phyloP scores from a whole-genome alignment of 352 stramenopile genomes.

The Saprolegnia parasitica region DNA sequence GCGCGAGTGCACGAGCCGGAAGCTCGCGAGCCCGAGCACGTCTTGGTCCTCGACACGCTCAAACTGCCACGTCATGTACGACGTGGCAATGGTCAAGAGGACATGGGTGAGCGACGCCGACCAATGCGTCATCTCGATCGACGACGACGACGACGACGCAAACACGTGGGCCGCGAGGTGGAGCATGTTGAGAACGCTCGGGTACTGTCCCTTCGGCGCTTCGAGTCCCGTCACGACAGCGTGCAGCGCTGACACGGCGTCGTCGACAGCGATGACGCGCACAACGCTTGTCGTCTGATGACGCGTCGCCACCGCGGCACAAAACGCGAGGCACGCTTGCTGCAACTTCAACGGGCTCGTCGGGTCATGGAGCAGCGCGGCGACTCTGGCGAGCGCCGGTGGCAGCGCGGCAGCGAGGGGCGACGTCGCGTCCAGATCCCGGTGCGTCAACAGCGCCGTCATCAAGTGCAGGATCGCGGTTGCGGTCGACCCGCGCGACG shows the following conservation, averaged over 20 bases:
- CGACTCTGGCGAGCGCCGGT: background rate
- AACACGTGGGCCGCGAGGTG: background rate
- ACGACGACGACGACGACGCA: background rate
- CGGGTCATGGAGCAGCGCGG: background rate
- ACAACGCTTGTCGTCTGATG: background rate
- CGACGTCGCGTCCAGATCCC: background rate
- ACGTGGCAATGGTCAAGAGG: background rate
- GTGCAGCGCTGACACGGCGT: background rate
- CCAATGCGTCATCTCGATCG: background rate
- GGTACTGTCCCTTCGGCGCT: background rate
- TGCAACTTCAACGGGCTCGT: background rate
- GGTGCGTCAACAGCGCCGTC: background rate
- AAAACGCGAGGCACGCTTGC: constrained; percentile 5
- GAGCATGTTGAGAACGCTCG: constrained; percentile 9
- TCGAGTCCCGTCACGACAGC: background rate
- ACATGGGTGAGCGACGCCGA: background rate
- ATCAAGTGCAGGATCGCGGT: background rate
- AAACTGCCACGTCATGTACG: background rate
- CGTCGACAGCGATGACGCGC: background rate
- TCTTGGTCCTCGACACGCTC: background rate
- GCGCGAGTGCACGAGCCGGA: background rate
- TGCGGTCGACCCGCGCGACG: background rate
- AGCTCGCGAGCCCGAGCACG: background rate
- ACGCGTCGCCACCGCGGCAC: background rate
- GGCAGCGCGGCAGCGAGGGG: background rate